Percentiles rank a stretch among this genome's conserved stretches.
Evolutionary conservation across 176 grass and related monocot species (phyloP).

Genomic region (Zoysia pacifica): DNA sequence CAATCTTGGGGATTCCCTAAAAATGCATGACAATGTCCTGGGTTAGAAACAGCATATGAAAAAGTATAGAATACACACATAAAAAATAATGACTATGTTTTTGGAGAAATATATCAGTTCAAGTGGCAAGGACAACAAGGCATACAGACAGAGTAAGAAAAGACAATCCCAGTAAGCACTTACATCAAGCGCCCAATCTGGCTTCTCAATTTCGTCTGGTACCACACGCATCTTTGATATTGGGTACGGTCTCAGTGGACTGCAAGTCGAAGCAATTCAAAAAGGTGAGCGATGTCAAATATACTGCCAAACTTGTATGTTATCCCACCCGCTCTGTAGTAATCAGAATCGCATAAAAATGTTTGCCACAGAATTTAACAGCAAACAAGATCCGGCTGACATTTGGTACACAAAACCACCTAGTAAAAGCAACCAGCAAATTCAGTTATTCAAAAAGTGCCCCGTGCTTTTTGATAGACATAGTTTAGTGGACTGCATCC

Average conservation of each 20-base stretch:
- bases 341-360: not conserved
- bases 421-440: not conserved
- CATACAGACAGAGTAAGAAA: conserved; percentile 14
- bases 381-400: not conserved
- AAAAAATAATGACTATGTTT: not conserved
- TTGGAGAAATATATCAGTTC: conserved; percentile 9
- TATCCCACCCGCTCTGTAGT: not conserved
- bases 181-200: conserved; percentile 94
- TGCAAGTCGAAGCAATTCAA: conserved; percentile 44
- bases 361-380: not conserved
- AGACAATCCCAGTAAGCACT: conserved; percentile 30
- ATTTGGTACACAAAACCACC: not conserved
- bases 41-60: conserved; percentile 10
- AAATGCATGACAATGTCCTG: conserved; percentile 36
- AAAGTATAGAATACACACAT: conserved; percentile 1
- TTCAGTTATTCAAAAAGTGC: not conserved
- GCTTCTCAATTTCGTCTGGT: conserved; percentile 75
- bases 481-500: too few species aligned
- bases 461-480: too few species aligned
- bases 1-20: conserved; percentile 91
- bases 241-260: conserved; percentile 83
- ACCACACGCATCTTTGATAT: conserved; percentile 80
- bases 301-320: not conserved
- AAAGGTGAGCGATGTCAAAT: not conserved
- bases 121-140: conserved; percentile 18